A percentile compares a stretch with the other conserved stretches of the same genome.
Conservation (phyloP, 441 rosid genomes). For the Geranium incanum region DNA sequence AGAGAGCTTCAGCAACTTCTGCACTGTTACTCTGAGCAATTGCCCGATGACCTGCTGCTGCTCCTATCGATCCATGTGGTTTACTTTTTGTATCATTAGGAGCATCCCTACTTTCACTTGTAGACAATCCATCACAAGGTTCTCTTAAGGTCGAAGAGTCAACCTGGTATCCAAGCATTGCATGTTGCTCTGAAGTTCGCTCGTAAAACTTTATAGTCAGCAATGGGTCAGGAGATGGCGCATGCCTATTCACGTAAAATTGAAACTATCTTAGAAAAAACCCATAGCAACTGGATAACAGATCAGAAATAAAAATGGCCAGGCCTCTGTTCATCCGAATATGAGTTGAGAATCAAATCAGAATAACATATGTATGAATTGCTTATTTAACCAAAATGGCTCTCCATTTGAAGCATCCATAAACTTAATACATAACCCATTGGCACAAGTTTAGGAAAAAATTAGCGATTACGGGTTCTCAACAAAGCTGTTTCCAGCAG, state of each 20-base stretch:
- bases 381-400: slow-evolving; percentile 8
- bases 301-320: not conserved
- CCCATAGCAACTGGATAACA: slow-evolving; percentile 8
- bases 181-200: slow-evolving; percentile 83
- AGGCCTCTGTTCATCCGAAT: not conserved
- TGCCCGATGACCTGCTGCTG: slow-evolving; percentile 72
- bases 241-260: slow-evolving; percentile 42
- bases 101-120: slow-evolving; percentile 25
- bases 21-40: slow-evolving; percentile 84
- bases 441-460: not conserved
- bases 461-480: slow-evolving; percentile 77
- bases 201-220: slow-evolving; percentile 75
- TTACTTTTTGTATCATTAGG: slow-evolving; percentile 31
- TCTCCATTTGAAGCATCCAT: slow-evolving; percentile 13
- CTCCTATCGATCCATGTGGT: slow-evolving; percentile 81
- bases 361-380: not conserved
- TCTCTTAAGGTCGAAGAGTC: slow-evolving; percentile 45
- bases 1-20: slow-evolving; percentile 69
- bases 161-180: slow-evolving; percentile 60
- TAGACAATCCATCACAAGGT: slow-evolving; percentile 29
- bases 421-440: not conserved
- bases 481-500: slow-evolving; percentile 92
- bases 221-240: slow-evolving; percentile 79
- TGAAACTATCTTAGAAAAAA: slow-evolving; percentile 10
- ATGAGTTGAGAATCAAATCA: not conserved